Evolutionary conservation across 2,329 filamentous ascomycete genomes (phyloP).

Genomic region (Fusarium udum): DNA sequence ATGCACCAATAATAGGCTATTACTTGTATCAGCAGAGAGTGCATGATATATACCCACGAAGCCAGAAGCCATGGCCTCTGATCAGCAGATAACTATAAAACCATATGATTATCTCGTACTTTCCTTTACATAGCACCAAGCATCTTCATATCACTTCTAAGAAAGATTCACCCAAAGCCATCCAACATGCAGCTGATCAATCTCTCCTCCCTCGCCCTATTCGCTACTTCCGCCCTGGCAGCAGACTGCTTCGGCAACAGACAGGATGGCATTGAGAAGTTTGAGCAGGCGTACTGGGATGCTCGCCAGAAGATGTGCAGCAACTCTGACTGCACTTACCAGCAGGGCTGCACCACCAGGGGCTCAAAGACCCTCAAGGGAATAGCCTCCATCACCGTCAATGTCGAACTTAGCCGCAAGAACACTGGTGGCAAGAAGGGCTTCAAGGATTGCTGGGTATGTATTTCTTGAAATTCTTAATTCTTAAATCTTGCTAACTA

Average conservation of each 20-base stretch:
- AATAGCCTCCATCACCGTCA: background rate
- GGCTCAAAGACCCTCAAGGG: background rate
- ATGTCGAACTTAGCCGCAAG: background rate
- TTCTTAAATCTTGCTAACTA: accelerated
- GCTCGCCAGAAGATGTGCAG: slow-evolving; percentile 9
- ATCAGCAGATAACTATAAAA: background rate
- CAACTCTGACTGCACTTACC: background rate
- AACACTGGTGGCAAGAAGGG: background rate
- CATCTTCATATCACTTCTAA: background rate
- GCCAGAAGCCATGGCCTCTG: accelerated
- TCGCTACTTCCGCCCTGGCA: background rate
- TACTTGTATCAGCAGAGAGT: too few species aligned
- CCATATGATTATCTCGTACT: accelerated
- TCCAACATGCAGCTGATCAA: background rate
- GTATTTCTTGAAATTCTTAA: accelerated
- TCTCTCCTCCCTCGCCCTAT: background rate
- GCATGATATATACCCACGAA: too few species aligned
- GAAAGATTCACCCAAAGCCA: too few species aligned
- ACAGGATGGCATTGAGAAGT: background rate
- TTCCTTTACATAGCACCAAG: background rate
- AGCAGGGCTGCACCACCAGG: background rate
- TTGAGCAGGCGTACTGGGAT: background rate
- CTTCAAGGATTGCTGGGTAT: slow-evolving; percentile 5
- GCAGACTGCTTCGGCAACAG: background rate
- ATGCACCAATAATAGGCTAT: too few species aligned